Conservation (phyloP, 345 rosid species). For the Trapa bicornis region DNA sequence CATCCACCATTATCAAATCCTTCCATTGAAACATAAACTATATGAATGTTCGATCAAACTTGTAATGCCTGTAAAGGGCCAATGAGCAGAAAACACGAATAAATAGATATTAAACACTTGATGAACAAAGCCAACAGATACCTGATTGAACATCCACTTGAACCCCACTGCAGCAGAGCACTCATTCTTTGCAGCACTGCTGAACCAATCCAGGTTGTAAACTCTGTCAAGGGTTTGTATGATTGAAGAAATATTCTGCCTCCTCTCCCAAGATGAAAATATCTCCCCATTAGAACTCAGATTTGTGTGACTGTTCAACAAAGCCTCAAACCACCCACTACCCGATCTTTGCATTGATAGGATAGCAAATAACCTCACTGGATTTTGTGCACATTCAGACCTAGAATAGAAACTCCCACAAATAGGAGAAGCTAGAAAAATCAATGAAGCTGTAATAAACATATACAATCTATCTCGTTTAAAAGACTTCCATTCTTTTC, state of each 20-base stretch:
- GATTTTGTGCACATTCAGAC: conserved; percentile 63
- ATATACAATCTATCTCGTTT: background rate
- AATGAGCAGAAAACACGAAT: background rate
- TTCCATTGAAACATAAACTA: no score
- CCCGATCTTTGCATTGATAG: conserved; percentile 97
- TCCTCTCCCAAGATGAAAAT: conserved; percentile 50
- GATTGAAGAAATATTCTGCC: conserved; percentile 55
- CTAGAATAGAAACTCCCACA: conserved; percentile 18
- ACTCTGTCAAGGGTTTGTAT: conserved; percentile 56
- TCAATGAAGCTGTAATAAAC: background rate
- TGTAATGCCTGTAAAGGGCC: no score
- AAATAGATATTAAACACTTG: background rate
- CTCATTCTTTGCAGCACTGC: conserved; percentile 87
- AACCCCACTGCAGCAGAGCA: conserved; percentile 95
- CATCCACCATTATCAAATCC: no score
- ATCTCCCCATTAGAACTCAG: conserved; percentile 96
- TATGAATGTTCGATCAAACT: no score
- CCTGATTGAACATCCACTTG: conserved; percentile 99
- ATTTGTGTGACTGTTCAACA: conserved; percentile 80
- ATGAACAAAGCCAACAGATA: conserved; percentile 13
- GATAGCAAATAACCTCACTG: conserved; percentile 74
- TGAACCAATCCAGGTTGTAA: conserved; percentile 81
- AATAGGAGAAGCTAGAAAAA: background rate
- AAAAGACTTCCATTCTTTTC: background rate
- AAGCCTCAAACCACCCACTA: conserved; percentile 97